Base-by-base conservation (phyloP, 1,284 basidiomycete species). In the Coriolopsis trogii region DNA sequence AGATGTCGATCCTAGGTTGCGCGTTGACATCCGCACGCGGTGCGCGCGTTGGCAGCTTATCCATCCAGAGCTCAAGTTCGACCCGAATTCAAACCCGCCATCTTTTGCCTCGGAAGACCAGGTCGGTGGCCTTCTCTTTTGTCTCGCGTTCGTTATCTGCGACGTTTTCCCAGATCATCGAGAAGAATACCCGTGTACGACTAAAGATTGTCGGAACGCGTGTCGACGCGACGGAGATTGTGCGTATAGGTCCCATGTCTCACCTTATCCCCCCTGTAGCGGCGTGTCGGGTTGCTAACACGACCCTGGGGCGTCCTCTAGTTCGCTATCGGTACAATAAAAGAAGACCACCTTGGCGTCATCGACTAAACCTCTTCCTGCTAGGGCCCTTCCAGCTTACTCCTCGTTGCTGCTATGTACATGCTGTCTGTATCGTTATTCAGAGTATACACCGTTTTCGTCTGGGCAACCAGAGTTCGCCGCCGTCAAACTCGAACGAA, bases 181-280 rank as follows among this genome's bases (percentile, higher is more conserved):
- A 96, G 69, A 97, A 96, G 71, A 93, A 93, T 59, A 92, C 92
- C 0, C 86, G 88, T 53, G 89, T 98, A 29, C 85, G 96, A 31
- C 80, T 98, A 72, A 96, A 98, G 72, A 95, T 99, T 48, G 95
- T 99, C 15, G 96, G 96, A 25, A 97, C 95, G 25, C 85, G 96
- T 64, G 92, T 98, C 7, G 96, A 99, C 68, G 95, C 95, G 18
- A 98, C 94, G 23, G 95, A 98, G 70, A 98, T 99, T 63, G 93
- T 95, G 67, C 62, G 89, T 81, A 15, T 20, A 3, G 9, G 18
- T 37, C 21, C 37, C 24, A 10, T 28, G 49, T 39, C 10, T 44
- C 12, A 6, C 25, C 16, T 41, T 6, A n/a, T 29, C 25, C 40
- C n/a, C 16, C 25, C 10, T n/a, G 24, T n/a, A n/a, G n/a, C n/a